Percentiles rank a stretch among this genome's conserved stretches.
phyloP scores from a whole-genome alignment of 1,284 basidiomycete species.

The Chondrostereum purpureum region DNA sequence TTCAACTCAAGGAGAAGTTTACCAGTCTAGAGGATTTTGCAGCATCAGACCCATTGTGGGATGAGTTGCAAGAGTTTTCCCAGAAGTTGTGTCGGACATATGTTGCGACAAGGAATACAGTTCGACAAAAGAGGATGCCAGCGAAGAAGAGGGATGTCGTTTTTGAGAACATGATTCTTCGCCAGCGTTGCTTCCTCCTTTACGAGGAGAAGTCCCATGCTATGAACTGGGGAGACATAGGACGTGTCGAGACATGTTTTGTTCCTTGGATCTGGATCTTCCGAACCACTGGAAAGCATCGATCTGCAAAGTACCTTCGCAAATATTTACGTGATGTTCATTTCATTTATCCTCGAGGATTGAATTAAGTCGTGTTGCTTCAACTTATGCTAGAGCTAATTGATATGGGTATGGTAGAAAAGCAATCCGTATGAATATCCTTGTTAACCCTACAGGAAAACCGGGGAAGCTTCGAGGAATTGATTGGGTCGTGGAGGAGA shows the following conservation, averaged over 20 bases:
- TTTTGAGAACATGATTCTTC: conserved; percentile 16
- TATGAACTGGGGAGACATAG: conserved; percentile 26
- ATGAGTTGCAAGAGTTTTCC: conserved; percentile 6
- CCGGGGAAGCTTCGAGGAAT: no score
- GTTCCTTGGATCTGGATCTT: conserved; percentile 23
- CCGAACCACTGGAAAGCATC: conserved; percentile 24
- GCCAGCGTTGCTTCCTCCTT: conserved; percentile 16
- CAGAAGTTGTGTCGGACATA: conserved; percentile 8
- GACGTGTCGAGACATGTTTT: conserved; percentile 21
- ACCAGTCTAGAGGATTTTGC: conserved; percentile 6
- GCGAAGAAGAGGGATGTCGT: conserved; percentile 13
- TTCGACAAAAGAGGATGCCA: not conserved
- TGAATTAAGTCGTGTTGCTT: no score
- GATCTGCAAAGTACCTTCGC: conserved; percentile 23
- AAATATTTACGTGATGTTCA: conserved; percentile 7
- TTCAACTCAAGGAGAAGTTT: not conserved
- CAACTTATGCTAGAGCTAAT: no score
- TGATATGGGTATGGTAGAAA: no score
- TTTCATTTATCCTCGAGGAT: not conserved
- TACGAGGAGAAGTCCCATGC: conserved; percentile 21
- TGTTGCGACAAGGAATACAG: conserved; percentile 7
- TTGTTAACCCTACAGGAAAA: no score
- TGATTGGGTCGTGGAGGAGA: no score
- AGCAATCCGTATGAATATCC: no score
- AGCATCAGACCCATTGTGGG: not conserved